A percentile compares a stretch with the other conserved stretches of the same genome.
phyloP scores from a whole-genome alignment of 768 basidiomycete species.

The Hebeloma cylindrosporum region DNA sequence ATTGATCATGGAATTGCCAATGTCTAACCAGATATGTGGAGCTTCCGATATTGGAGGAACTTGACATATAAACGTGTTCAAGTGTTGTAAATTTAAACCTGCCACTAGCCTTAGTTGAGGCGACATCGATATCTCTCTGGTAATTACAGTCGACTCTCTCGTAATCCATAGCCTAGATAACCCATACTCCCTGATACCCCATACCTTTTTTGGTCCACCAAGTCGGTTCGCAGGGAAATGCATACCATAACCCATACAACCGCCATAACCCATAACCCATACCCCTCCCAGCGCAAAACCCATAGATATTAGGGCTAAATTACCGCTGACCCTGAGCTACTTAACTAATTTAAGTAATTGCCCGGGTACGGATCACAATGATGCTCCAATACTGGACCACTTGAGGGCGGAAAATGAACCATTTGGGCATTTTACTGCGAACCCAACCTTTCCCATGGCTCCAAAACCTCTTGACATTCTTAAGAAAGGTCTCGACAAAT shows the following conservation, averaged over 20 bases:
- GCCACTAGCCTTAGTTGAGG: no score
- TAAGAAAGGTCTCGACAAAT: conserved; percentile 8
- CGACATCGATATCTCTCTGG: no score
- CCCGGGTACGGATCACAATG: neutral
- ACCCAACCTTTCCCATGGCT: neutral
- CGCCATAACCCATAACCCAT: conserved; percentile 9
- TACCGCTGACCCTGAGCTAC: neutral
- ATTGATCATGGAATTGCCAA: no score
- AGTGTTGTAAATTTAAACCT: no score
- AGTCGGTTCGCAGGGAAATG: conserved; percentile 18
- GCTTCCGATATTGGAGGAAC: no score
- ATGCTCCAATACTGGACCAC: neutral
- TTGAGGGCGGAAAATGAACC: neutral
- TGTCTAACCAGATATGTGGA: no score
- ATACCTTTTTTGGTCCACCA: conserved; percentile 22
- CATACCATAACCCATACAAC: conserved; percentile 16
- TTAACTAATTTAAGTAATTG: neutral
- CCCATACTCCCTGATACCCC: no score
- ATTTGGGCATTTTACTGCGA: neutral
- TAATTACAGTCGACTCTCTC: no score
- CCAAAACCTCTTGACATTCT: conserved; percentile 7
- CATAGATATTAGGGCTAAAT: conserved; percentile 2
- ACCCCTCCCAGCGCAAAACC: conserved; percentile 1
- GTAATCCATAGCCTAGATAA: no score
- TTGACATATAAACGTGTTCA: no score